Base-by-base conservation (phyloP, 2,329 filamentous ascomycete genomes). In the Arthrobotrys megalospora region DNA sequence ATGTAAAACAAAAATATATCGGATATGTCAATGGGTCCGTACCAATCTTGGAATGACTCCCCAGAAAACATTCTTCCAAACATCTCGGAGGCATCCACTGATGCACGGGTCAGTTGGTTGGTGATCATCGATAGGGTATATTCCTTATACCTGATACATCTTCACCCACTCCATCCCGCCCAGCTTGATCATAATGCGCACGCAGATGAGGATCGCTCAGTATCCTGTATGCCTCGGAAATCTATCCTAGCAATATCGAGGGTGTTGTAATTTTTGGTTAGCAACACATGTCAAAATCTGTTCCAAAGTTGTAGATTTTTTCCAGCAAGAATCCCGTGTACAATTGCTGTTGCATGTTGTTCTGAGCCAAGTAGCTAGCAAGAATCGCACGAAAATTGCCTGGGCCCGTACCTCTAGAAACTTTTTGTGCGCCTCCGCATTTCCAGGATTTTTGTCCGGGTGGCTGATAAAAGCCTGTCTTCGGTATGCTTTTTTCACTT, bases 21-120 rank as follows among this genome's bases (percentile, higher is more conserved):
- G 24, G 24, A 5, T 28, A 28, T 28, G 2, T 28, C 24, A 28
- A 28, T 28, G 5, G 2, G 24, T 28, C 24, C 70, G 14, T 53
- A 75, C 70, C 70, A 75, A 60, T 67, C 24, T 36, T 68, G 70
- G 34, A 75, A 75, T 7, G 70, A 75, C 21, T 75, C 62, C 10
- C 70, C 70, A 16, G 70, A 75, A 36, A 75, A 75, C 43, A 75
- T 75, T 19, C 53, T 41, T 8, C 52, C 62, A 53, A 75, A 75
- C 70, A 75, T 67, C 34, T 75, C 62, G n/a, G 63, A 53, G 4
- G 70, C 70, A 16, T 75, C 53, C 14, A 50, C 63, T 75, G n/a
- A 50, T 8, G 43, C 3, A 28, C 5, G 8, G 2, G 8, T 43
- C 55, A 65, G 16, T 36, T 32, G 11, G 21, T 34, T 43, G 12